Percentiles rank a stretch among this genome's conserved stretches.
phyloP scores from a whole-genome alignment of 371 early-diverging fungal species.

The Mucor lusitanicus region DNA sequence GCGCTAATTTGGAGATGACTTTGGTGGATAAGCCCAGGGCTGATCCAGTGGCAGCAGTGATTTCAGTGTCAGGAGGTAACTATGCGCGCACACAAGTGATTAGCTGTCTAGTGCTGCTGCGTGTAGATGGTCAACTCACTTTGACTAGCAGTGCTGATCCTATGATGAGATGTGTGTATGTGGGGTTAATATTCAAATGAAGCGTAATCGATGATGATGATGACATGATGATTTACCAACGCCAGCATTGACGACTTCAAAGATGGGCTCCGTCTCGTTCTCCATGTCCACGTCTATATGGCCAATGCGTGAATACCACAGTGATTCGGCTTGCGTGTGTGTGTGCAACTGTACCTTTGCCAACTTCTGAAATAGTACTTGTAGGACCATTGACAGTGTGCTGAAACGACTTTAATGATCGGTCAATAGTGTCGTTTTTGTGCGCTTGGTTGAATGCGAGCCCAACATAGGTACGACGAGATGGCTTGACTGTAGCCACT shows the following conservation, averaged over 20 bases:
- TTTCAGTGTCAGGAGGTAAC: constrained; percentile 65
- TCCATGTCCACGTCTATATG: constrained; percentile 42
- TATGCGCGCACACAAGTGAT: background rate
- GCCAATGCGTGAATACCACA: background rate
- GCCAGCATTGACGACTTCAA: constrained; percentile 63
- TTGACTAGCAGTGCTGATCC: constrained; percentile 50
- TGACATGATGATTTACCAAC: constrained; percentile 37
- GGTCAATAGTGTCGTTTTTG: constrained; percentile 21
- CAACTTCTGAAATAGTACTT: constrained; percentile 24
- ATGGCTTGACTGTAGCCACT: constrained; percentile 3
- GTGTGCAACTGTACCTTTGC: constrained; percentile 14
- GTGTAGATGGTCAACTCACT: constrained; percentile 18
- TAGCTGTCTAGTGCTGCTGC: too few species aligned
- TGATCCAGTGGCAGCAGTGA: constrained; percentile 64
- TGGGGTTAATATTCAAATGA: background rate
- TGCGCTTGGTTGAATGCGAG: constrained; percentile 26
- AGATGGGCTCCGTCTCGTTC: constrained; percentile 59
- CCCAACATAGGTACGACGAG: constrained; percentile 26
- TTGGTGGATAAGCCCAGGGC: constrained; percentile 63
- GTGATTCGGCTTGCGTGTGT: too few species aligned
- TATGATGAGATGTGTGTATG: constrained; percentile 13
- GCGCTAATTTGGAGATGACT: constrained; percentile 54
- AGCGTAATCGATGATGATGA: background rate
- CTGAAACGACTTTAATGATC: constrained; percentile 30
- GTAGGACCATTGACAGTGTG: constrained; percentile 17